A percentile compares a stretch with the other conserved stretches of the same genome.
Evolutionary conservation across 2,329 filamentous ascomycete genomes (phyloP).

Genomic region (Venturia effusa): DNA sequence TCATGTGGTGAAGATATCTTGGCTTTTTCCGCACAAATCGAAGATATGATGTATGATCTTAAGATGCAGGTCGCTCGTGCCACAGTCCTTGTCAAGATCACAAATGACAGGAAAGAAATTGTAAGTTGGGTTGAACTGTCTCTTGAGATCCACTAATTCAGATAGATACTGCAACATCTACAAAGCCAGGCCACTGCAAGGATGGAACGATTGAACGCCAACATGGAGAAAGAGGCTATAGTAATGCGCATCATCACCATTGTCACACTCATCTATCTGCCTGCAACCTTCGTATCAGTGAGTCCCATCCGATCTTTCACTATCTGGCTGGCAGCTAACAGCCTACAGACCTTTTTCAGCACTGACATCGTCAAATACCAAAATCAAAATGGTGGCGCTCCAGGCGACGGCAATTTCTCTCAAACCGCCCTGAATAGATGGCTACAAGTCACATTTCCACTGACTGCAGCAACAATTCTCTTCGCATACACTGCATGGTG

Average conservation of each 20-base stretch:
- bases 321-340: not conserved
- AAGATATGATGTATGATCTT: conserved; percentile 26
- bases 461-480: conserved; percentile 23
- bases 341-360: conserved; percentile 29
- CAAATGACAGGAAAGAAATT: conserved; percentile 25
- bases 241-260: conserved; percentile 5
- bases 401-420: conserved; percentile 19
- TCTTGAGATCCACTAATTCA: not conserved
- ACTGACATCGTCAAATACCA: conserved; percentile 30
- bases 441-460: conserved; percentile 28
- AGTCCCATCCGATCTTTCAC: not conserved
- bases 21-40: conserved; percentile 17
- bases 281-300: conserved; percentile 9
- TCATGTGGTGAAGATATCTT: conserved; percentile 13
- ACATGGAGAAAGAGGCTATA: conserved; percentile 18
- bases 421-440: conserved; percentile 23
- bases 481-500: conserved; percentile 12
- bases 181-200: conserved; percentile 18
- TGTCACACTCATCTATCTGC: not conserved
- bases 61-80: conserved; percentile 27
- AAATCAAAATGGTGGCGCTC: conserved; percentile 14
- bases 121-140: conserved; percentile 8
- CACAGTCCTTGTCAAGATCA: conserved; percentile 24
- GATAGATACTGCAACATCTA: conserved; percentile 14
- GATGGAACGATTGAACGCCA: conserved; percentile 17